Evolutionary conservation across 2,329 filamentous ascomycete species (phyloP), one percentile per base, ranked within the genome.

Genomic region (Sporothrix sp.): DNA sequence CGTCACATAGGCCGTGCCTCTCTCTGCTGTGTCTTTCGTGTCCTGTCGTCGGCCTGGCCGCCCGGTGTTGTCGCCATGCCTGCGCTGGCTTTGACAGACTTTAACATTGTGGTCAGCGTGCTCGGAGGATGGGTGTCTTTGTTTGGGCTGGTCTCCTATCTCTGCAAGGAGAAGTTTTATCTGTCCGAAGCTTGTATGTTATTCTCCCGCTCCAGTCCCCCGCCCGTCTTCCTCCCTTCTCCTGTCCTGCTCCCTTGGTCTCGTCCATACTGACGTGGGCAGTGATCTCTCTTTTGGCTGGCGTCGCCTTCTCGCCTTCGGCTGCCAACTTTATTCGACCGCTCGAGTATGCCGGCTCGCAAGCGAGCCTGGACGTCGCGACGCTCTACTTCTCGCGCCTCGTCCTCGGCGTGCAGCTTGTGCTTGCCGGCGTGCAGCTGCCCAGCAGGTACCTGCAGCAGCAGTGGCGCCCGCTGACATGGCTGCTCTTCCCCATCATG

Each of bases 81-180:
- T 39, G 65, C 65, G 21, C 53, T 68, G 27, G 65, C 62, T 6
- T 40, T 65, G 30, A 81, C 76, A 56, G 85, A 89, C 64, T 95
- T 95, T 73, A 94, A 95, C 67, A 85, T 93, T 57, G 78, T 89
- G 50, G 81, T 87, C 62, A 83, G 85, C 48, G 78, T 87, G 7
- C 68, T 95, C 11, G 90, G 90, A 13, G 90, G 87, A 2, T 96
- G 94, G 69, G 82, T 96, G 55, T 88, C 87, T 0, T 58, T 94
- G n/a, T 96, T 95, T 61, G 89, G 88, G 3, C 70, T 96, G 38
- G 87, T 96, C 0, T 95, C 88, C 1, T 95, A 89, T 62, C 75
- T 95, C 16, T 75, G 87, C 62, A 95, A 96, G 63, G 90, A 95
- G 68, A 84, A 81, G 52, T 91, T 87, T 63, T 95, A 95, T 64